Percentiles rank a stretch among this genome's conserved stretches.
Evolutionary conservation across 2,329 filamentous ascomycete genomes (phyloP).

Genomic region (Xylariaceae sp.): DNA sequence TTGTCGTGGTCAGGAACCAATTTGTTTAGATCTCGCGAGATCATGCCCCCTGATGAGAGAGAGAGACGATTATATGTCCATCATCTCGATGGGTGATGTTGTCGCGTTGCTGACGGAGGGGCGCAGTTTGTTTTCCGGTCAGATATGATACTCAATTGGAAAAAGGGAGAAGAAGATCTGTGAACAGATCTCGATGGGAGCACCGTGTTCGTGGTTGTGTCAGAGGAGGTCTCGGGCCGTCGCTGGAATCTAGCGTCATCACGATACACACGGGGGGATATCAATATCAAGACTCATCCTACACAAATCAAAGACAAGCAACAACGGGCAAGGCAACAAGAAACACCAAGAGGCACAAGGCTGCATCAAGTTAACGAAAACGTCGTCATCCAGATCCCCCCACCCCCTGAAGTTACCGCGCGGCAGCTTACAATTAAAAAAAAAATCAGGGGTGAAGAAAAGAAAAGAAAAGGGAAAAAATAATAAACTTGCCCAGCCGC

Average conservation of each 20-base stretch:
- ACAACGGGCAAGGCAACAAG: background rate
- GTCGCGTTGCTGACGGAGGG: background rate
- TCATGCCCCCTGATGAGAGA: conserved; percentile 3
- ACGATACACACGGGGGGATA: background rate
- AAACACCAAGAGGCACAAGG: too few species aligned
- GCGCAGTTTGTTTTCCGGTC: background rate
- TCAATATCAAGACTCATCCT: too few species aligned
- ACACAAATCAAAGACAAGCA: background rate
- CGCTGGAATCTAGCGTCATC: background rate
- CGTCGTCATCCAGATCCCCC: background rate
- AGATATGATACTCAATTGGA: background rate
- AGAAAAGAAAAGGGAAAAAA: background rate
- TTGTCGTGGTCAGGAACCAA: background rate
- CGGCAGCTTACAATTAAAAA: conserved; percentile 6
- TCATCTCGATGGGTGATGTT: background rate
- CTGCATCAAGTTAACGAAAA: too few species aligned
- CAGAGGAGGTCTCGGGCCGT: conserved; percentile 5
- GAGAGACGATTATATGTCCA: background rate
- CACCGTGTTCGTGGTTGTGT: background rate
- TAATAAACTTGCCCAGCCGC: background rate
- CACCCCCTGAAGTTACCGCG: conserved; percentile 10
- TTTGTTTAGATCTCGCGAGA: conserved; percentile 3
- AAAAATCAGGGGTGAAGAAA: background rate
- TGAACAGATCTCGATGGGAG: background rate
- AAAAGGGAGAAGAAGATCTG: background rate